phyloP scores from a whole-genome alignment of 345 rosid genomes.

The Leavenworthia alabamica region DNA sequence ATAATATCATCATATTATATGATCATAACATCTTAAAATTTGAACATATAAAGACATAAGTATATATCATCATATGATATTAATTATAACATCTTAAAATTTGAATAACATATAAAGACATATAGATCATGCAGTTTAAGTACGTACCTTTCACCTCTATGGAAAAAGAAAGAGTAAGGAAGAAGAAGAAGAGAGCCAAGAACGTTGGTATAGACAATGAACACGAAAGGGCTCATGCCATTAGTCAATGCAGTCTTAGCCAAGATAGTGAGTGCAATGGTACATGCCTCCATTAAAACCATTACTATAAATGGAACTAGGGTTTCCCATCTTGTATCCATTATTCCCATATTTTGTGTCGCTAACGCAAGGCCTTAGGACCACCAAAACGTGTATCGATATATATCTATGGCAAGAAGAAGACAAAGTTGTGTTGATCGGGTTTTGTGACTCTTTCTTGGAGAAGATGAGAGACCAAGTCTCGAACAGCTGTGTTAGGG shows the following conservation, averaged over 20 bases:
- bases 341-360: slow-evolving; percentile 10
- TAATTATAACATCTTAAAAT: neutral
- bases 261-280: slow-evolving; percentile 62
- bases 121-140: neutral
- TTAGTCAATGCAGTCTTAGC: slow-evolving; percentile 50
- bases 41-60: neutral
- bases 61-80: neutral
- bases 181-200: slow-evolving; percentile 52
- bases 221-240: slow-evolving; percentile 78
- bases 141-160: slow-evolving; percentile 51
- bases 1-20: too few relatives aligned
- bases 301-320: slow-evolving; percentile 43
- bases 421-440: neutral
- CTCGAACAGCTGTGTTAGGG: slow-evolving; percentile 23
- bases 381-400: neutral
- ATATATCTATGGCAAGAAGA: neutral
- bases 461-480: slow-evolving; percentile 25
- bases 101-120: neutral
- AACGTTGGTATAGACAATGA: slow-evolving; percentile 59
- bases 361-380: neutral
- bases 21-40: neutral
- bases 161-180: slow-evolving; percentile 58
- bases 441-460: neutral
- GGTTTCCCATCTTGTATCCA: slow-evolving; percentile 30
- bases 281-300: slow-evolving; percentile 64